These are phyloP conservation scores for Fragosphaeria purpurea DNA, from an alignment of 2,329 filamentous ascomycete genomes.

Conservation along the genomic window DNA sequence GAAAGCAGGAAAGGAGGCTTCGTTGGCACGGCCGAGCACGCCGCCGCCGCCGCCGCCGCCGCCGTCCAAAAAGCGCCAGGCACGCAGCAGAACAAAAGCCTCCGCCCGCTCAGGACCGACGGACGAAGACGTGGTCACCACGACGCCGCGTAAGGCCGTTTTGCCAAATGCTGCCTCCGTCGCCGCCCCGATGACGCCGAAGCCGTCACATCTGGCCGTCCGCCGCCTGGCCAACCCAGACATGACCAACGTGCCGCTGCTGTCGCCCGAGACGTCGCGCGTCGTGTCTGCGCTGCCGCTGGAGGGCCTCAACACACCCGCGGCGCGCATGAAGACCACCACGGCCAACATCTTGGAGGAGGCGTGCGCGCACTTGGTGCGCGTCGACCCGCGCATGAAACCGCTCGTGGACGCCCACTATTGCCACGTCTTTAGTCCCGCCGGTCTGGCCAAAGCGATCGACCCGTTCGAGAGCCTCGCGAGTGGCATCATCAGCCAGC, in stretches of 20 bases:
- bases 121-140: slow-evolving; percentile 15
- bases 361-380: slow-evolving; percentile 64
- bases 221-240: slow-evolving; percentile 52
- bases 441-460: slow-evolving; percentile 71
- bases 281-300: slow-evolving; percentile 37
- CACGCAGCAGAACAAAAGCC: too few species aligned
- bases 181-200: slow-evolving; percentile 14
- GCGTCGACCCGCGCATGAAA: slow-evolving; percentile 61
- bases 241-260: slow-evolving; percentile 56
- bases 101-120: background rate
- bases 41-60: too few species aligned
- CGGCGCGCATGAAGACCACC: slow-evolving; percentile 33
- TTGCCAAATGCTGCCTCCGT: slow-evolving; percentile 23
- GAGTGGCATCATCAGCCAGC: slow-evolving; percentile 89
- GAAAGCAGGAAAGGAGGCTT: background rate
- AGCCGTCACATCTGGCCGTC: slow-evolving; percentile 31
- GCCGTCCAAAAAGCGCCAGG: too few species aligned
- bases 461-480: slow-evolving; percentile 80
- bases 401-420: slow-evolving; percentile 62
- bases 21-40: background rate
- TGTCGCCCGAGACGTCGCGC: slow-evolving; percentile 61
- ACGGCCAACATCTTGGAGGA: slow-evolving; percentile 64
- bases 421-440: slow-evolving; percentile 70
- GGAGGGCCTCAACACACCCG: slow-evolving; percentile 34
- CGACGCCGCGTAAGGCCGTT: slow-evolving; percentile 35